Conservation (phyloP, 177 flowering plant species). For the Telopea speciosissima region DNA sequence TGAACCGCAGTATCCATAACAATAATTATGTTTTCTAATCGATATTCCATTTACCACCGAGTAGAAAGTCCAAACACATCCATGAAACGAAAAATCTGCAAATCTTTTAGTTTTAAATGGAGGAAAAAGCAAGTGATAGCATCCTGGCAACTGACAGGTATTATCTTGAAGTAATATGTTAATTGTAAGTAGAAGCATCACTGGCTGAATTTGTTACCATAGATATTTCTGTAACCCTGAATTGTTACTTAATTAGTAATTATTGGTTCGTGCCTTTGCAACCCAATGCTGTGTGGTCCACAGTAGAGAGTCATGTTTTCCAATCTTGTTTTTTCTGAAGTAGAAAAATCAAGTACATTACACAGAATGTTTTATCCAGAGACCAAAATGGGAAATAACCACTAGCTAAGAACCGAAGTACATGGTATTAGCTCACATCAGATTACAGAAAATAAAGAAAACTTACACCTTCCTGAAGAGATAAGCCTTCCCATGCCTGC, state of each 20-base stretch:
- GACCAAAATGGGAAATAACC: not conserved
- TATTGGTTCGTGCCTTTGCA: not conserved
- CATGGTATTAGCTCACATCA: not conserved
- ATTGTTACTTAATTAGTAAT: too few relatives aligned
- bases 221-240: too few relatives aligned
- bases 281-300: not conserved
- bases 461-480: conserved; percentile 63
- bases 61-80: not conserved
- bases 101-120: not conserved
- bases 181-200: too few relatives aligned
- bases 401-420: not conserved
- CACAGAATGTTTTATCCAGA: not conserved
- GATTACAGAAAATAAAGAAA: not conserved
- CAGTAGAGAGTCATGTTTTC: not conserved
- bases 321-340: not conserved
- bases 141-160: not conserved
- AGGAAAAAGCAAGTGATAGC: not conserved
- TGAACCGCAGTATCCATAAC: too few relatives aligned
- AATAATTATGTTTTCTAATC: too few relatives aligned
- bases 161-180: too few relatives aligned
- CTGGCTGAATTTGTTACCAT: too few relatives aligned
- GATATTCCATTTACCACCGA: not conserved
- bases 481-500: conserved; percentile 78
- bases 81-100: not conserved
- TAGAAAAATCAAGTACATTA: not conserved